phyloP scores from a whole-genome alignment of 805 yeast species.

The Starmerella floris region DNA sequence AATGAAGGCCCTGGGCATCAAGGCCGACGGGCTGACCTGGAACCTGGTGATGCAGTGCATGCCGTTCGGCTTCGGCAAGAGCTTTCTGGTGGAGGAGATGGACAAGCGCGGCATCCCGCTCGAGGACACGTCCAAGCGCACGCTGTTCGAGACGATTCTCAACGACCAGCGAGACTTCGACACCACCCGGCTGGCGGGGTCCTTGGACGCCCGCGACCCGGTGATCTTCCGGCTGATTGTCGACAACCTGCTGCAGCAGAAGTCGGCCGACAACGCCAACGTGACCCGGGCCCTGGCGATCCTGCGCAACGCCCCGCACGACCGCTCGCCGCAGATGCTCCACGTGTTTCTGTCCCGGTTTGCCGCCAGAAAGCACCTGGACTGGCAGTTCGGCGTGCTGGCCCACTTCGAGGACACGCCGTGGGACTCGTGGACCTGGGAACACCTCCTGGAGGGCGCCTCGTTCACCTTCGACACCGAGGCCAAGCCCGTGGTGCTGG shows the following conservation, averaged over 20 bases:
- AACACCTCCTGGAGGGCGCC: slow-evolving; percentile 12
- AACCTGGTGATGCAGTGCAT: slow-evolving; percentile 16
- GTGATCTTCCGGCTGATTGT: slow-evolving; percentile 5
- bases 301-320: neutral
- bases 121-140: slow-evolving; percentile 7
- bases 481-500: slow-evolving; percentile 8
- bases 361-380: slow-evolving; percentile 12
- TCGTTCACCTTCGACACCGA: neutral
- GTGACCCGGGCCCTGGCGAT: slow-evolving; percentile 10
- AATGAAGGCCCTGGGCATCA: slow-evolving; percentile 7
- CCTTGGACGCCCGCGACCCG: slow-evolving; percentile 7
- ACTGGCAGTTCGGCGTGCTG: slow-evolving; percentile 18
- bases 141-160: slow-evolving; percentile 5
- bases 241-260: slow-evolving; percentile 2
- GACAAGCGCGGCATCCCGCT: slow-evolving; percentile 13
- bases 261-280: slow-evolving; percentile 6
- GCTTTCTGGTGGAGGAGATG: slow-evolving; percentile 20
- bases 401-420: slow-evolving; percentile 4
- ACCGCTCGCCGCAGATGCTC: slow-evolving; percentile 6
- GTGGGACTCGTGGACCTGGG: slow-evolving; percentile 13
- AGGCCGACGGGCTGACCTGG: slow-evolving; percentile 16
- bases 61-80: slow-evolving; percentile 21
- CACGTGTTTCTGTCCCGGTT: slow-evolving; percentile 11
- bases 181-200: neutral
- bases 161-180: neutral